Conservation (phyloP, 108 stramenopile species). For the Skeletonema potamos region DNA sequence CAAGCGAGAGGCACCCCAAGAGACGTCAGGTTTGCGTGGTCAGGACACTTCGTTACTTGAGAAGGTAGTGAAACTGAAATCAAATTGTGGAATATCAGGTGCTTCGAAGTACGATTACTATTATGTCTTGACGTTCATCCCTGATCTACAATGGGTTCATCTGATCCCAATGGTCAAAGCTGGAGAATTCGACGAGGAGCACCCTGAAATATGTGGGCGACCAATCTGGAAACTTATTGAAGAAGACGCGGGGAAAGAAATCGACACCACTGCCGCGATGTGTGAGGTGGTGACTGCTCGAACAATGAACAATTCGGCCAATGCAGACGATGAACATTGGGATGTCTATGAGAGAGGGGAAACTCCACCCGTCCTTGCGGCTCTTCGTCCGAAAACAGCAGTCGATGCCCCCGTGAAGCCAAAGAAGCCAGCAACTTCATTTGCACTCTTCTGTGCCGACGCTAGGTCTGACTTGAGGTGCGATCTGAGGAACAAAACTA, state of each 20-base stretch:
- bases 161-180: slow-evolving; percentile 77
- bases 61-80: slow-evolving; percentile 76
- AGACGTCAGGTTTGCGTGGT: slow-evolving; percentile 2
- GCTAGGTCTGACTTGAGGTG: slow-evolving; percentile 9
- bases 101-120: slow-evolving; percentile 53
- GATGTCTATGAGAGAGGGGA: slow-evolving; percentile 53
- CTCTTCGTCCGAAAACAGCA: slow-evolving; percentile 1
- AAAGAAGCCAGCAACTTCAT: slow-evolving; percentile 24
- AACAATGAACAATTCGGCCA: slow-evolving; percentile 63
- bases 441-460: slow-evolving; percentile 24
- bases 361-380: slow-evolving; percentile 13
- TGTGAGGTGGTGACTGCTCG: slow-evolving; percentile 61
- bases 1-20: slow-evolving; percentile 23
- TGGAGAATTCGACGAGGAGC: slow-evolving; percentile 65
- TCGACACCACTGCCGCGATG: slow-evolving; percentile 71
- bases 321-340: slow-evolving; percentile 92
- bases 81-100: slow-evolving; percentile 33
- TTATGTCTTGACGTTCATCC: slow-evolving; percentile 83
- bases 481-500: slow-evolving; percentile 1
- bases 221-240: slow-evolving; percentile 78
- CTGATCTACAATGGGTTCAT: slow-evolving; percentile 87
- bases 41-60: slow-evolving; percentile 63
- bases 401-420: slow-evolving; percentile 8
- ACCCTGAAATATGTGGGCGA: slow-evolving; percentile 60
- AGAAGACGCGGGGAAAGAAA: slow-evolving; percentile 77